Base-by-base conservation (phyloP, 2,329 filamentous ascomycete species). In the Kalaharituber pfeilii region DNA sequence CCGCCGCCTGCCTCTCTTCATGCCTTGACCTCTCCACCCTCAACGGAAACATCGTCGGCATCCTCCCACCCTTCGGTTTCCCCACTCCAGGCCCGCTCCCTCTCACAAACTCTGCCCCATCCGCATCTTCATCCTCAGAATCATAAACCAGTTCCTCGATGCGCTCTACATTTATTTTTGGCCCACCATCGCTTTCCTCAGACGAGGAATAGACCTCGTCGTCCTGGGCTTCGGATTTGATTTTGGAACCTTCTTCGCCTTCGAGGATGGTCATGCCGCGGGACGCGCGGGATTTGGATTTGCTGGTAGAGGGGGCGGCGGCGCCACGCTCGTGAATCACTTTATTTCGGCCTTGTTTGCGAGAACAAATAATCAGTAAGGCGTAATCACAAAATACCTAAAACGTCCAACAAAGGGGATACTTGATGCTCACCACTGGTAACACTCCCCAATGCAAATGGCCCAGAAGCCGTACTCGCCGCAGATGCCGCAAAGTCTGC, bases 391-490 rank as follows among this genome's bases (percentile, higher is more conserved):
- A 44, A 30, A n/a, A 15, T 33, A 22, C 15, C n/a, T 15, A 49
- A n/a, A 15, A 7, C 25, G 36, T 39, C 5, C n/a, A n/a, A n/a
- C n/a, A n/a, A n/a, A n/a, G n/a, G n/a, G 49, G 49, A 53, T 25
- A 56, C 59, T 57, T 24, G 39, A n/a, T n/a, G n/a, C n/a, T n/a
- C n/a, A n/a, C n/a, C 55, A 11, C 55, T 56, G 18, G 59, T 62
- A n/a, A 64, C 52, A 45, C 59, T 62, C 6, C 62, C 62, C 26
- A 63, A 36, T 4, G 62, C 57, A 27, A 64, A 64, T 1, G 62
- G 61, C 5, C 60, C 61, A 28, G 59, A 62, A 8, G 62, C 62
- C 26, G 59, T 56, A 39, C 55, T 52, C 2, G 42, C 26, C 25
- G 18, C 54, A 25, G 51, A 22, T 42, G 47, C 49, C n/a, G 18